These are phyloP conservation scores for Triglochin maritima DNA, from an alignment of 106 monocot genomes.

Conservation along the genomic window DNA sequence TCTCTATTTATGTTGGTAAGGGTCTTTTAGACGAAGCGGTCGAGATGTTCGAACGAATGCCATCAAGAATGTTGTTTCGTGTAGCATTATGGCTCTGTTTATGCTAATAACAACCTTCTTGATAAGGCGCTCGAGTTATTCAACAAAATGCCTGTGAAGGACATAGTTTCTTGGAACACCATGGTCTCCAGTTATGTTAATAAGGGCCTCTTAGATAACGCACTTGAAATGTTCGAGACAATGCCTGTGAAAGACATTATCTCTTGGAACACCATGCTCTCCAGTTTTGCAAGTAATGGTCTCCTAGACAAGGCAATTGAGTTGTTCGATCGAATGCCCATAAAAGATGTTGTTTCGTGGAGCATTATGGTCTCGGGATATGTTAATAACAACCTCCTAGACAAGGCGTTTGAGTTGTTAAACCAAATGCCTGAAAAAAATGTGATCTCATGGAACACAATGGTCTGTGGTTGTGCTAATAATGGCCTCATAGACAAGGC, in stretches of 20 bases:
- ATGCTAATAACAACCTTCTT: too few relatives aligned
- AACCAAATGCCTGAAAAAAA: not conserved
- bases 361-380: too few relatives aligned
- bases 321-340: too few relatives aligned
- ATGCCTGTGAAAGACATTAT: too few relatives aligned
- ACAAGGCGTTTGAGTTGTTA: too few relatives aligned
- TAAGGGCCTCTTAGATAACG: not conserved
- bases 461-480: not conserved
- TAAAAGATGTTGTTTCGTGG: too few relatives aligned
- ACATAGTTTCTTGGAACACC: conserved; percentile 54
- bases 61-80: too few relatives aligned
- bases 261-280: too few relatives aligned
- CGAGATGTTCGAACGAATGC: not conserved
- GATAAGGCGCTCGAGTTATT: conserved; percentile 8
- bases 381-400: too few relatives aligned
- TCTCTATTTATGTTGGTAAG: conserved; percentile 18
- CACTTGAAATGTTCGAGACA: not conserved
- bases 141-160: conserved; percentile 22
- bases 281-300: too few relatives aligned
- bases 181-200: conserved; percentile 18
- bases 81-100: too few relatives aligned
- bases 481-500: not conserved
- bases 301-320: too few relatives aligned
- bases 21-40: conserved; percentile 2
- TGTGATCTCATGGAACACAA: conserved; percentile 5